Evolutionary conservation across 2,329 filamentous ascomycete genomes (phyloP).

Genomic region (Periglandula ipomoeae): DNA sequence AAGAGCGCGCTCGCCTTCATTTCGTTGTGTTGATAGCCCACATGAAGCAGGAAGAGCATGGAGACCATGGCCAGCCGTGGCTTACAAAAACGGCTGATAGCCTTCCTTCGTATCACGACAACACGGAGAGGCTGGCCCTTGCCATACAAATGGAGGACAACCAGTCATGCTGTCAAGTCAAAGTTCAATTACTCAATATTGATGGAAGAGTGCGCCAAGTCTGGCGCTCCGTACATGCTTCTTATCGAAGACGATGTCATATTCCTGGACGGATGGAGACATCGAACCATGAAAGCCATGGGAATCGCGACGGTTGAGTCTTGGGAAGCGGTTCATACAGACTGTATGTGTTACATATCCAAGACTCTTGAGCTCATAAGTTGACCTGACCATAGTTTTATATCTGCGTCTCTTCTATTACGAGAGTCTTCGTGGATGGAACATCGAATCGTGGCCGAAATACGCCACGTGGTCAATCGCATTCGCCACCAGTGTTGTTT

Average conservation of each 20-base stretch:
- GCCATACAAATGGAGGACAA: conserved; percentile 5
- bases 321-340: background rate
- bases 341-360: no score
- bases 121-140: conserved; percentile 2
- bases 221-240: conserved; percentile 6
- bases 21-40: conserved; percentile 8
- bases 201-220: conserved; percentile 8
- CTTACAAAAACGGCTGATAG: conserved; percentile 6
- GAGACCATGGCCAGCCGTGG: conserved; percentile 6
- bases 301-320: background rate
- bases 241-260: conserved; percentile 9
- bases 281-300: conserved; percentile 3
- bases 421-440: conserved; percentile 9
- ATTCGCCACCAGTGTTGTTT: background rate
- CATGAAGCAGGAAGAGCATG: conserved; percentile 5
- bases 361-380: no score
- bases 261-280: conserved; percentile 8
- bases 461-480: conserved; percentile 1
- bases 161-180: conserved; percentile 4
- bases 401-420: conserved; percentile 10
- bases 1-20: conserved; percentile 5
- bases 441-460: conserved; percentile 6
- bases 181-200: conserved; percentile 10
- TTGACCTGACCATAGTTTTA: conserved; percentile 1
- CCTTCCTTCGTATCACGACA: conserved; percentile 6